These are phyloP conservation scores for Amphibolis antarctica DNA, from an alignment of 106 monocot genomes.

Conservation along the genomic window DNA sequence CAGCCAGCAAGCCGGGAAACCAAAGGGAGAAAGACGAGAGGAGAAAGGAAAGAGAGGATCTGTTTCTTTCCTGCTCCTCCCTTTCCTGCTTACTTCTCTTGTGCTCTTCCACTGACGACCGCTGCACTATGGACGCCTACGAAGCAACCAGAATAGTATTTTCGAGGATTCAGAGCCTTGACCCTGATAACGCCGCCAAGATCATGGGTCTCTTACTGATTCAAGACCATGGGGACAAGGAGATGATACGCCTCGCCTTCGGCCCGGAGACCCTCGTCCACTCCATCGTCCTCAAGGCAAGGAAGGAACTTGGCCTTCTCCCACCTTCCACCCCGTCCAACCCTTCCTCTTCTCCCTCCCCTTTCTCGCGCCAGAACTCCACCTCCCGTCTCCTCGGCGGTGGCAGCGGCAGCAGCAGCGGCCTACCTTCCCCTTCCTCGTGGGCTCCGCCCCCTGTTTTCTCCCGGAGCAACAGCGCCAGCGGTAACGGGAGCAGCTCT, in stretches of 20 bases:
- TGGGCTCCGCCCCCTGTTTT: constrained; percentile 30
- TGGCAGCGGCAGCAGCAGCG: constrained; percentile 11
- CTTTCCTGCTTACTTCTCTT: neutral
- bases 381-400: constrained; percentile 4
- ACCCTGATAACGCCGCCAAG: constrained; percentile 87
- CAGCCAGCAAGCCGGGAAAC: neutral
- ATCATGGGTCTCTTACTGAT: constrained; percentile 91
- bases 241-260: constrained; percentile 97
- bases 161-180: constrained; percentile 71
- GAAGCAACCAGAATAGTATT: constrained; percentile 84
- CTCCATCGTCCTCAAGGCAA: constrained; percentile 56
- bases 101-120: neutral
- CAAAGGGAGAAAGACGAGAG: neutral
- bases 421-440: constrained; percentile 33
- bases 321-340: constrained; percentile 18
- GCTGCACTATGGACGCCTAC: constrained; percentile 66
- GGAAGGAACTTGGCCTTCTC: constrained; percentile 64
- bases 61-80: neutral
- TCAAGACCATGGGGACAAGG: constrained; percentile 96
- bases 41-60: neutral
- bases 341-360: constrained; percentile 22
- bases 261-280: constrained; percentile 79
- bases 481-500: constrained; percentile 14
- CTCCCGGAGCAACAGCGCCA: constrained; percentile 25
- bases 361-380: constrained; percentile 35